These are phyloP conservation scores for Suillus paluster DNA, from an alignment of 768 basidiomycete genomes.

Conservation along the genomic window DNA sequence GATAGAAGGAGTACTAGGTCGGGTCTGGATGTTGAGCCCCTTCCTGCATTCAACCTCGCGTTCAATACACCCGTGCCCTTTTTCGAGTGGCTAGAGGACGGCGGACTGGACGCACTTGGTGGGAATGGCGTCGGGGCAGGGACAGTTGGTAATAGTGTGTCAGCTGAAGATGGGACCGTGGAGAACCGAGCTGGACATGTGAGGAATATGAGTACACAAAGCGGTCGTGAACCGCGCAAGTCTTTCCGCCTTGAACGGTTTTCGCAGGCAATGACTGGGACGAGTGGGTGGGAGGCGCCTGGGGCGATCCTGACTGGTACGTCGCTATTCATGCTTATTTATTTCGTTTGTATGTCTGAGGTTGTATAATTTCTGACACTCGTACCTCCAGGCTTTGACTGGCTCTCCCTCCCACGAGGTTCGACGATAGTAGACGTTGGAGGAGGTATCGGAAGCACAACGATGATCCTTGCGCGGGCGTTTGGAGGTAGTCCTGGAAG, in stretches of 20 bases:
- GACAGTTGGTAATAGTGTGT: not conserved
- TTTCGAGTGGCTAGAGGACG: constrained; percentile 78
- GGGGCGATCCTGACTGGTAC: constrained; percentile 59
- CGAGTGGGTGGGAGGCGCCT: constrained; percentile 71
- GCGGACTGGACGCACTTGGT: constrained; percentile 38
- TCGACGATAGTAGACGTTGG: constrained; percentile 69
- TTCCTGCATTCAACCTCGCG: constrained; percentile 72
- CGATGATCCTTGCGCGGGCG: constrained; percentile 46
- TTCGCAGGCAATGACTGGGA: constrained; percentile 77
- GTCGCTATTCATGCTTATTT: constrained; percentile 23
- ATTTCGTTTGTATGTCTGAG: not conserved
- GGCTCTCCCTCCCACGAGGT: constrained; percentile 53
- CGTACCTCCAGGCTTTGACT: constrained; percentile 56
- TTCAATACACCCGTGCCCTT: constrained; percentile 58
- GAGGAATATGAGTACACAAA: not conserved
- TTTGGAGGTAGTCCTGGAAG: constrained; percentile 27
- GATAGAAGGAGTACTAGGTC: not conserved
- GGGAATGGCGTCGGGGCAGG: constrained; percentile 26
- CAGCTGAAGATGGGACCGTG: not conserved
- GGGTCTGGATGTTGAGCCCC: constrained; percentile 15
- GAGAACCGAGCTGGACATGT: not conserved
- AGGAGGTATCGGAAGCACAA: constrained; percentile 65
- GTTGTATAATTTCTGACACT: not conserved
- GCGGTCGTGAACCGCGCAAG: constrained; percentile 29
- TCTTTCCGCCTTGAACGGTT: constrained; percentile 66